Evolutionary conservation across 164 flowering plant species (phyloP).

Genomic region (Nymphaea colorata): DNA sequence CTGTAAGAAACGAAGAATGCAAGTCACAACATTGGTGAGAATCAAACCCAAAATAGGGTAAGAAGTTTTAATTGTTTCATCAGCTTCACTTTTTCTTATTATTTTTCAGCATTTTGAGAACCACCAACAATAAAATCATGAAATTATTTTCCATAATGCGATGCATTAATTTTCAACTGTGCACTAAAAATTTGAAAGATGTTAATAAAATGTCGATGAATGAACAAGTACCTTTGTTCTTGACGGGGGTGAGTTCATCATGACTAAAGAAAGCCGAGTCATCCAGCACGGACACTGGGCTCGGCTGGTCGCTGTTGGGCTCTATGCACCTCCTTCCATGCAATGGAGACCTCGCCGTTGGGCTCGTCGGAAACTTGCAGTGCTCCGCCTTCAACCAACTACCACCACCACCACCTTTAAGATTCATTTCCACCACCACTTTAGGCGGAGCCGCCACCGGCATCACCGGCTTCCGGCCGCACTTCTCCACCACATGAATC

Average conservation of each 20-base stretch:
- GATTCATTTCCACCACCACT: background rate
- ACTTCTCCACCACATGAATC: slow-evolving; percentile 17
- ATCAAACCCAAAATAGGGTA: no score
- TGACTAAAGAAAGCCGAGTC: background rate
- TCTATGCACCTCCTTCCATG: slow-evolving; percentile 12
- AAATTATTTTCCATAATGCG: no score
- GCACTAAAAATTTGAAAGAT: no score
- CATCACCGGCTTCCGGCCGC: background rate
- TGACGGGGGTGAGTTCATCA: background rate
- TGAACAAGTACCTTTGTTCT: background rate
- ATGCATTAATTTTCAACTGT: no score
- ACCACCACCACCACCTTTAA: slow-evolving; percentile 2
- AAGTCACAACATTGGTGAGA: no score
- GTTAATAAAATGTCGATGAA: no score
- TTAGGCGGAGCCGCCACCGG: background rate
- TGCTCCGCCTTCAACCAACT: background rate
- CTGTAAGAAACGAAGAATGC: no score
- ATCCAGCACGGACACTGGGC: slow-evolving; percentile 52
- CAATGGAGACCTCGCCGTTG: background rate
- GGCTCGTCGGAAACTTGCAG: background rate
- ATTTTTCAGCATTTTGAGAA: no score
- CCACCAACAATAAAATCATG: no score
- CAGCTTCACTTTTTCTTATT: no score
- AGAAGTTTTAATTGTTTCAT: no score
- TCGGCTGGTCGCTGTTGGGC: slow-evolving; percentile 29